Evolutionary conservation across 192 early-diverging fungal genomes (phyloP).

Genomic region (Gamsiella multidivaricata): DNA sequence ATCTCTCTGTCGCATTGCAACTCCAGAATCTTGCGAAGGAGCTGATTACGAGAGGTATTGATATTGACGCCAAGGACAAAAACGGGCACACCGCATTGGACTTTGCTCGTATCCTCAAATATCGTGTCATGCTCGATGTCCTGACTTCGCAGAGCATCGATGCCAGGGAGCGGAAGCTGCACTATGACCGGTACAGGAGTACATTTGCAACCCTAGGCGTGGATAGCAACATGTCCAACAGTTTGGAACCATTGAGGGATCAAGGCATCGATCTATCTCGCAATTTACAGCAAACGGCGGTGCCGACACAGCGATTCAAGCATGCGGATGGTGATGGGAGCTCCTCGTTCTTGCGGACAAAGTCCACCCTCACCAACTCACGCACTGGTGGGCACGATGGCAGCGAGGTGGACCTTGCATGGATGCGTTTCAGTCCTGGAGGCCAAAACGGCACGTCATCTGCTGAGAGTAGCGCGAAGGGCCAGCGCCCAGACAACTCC

Average conservation of each 20-base stretch:
- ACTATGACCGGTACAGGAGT: no score
- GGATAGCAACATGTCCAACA: no score
- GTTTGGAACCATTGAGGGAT: no score
- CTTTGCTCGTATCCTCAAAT: slow-evolving; percentile 17
- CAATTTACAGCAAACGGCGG: no score
- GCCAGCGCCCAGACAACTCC: no score
- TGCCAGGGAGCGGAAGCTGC: no score
- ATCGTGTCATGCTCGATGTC: slow-evolving; percentile 9
- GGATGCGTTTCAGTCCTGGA: not conserved
- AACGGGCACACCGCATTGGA: slow-evolving; percentile 65
- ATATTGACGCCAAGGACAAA: slow-evolving; percentile 61
- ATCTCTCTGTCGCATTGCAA: slow-evolving; percentile 69
- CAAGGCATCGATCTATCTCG: no score
- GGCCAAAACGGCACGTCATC: no score
- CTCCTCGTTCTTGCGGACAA: not conserved
- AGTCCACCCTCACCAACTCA: not conserved
- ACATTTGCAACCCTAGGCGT: no score
- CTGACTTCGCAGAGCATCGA: not conserved
- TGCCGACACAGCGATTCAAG: no score
- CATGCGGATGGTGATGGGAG: not conserved
- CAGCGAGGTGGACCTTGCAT: slow-evolving; percentile 13
- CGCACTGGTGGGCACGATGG: not conserved
- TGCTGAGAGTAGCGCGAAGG: no score
- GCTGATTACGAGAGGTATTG: slow-evolving; percentile 59
- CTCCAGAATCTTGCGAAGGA: slow-evolving; percentile 59